These are phyloP conservation scores for Tieghemostelium lacteum DNA, from an alignment of 78 protist genomes.

Conservation along the genomic window DNA sequence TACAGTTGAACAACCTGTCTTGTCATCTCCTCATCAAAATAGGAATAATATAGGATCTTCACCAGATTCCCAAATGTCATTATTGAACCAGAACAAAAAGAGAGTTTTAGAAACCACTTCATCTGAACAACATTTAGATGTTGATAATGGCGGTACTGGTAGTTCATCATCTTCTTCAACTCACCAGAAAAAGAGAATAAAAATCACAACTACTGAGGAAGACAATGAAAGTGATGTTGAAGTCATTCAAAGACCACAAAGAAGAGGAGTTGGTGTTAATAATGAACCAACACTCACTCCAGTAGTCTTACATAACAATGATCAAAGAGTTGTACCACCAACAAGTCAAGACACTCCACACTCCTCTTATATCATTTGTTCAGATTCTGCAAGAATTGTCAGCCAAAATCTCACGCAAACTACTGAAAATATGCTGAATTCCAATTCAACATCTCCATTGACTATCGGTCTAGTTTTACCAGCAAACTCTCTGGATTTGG, in stretches of 20 bases:
- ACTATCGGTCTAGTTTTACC: slow-evolving; percentile 50
- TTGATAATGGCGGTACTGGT: too few species aligned
- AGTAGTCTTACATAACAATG: background rate
- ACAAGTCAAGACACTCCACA: background rate
- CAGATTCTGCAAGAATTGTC: slow-evolving; percentile 61
- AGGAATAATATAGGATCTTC: background rate
- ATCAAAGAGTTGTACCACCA: background rate
- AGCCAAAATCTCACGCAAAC: slow-evolving; percentile 59
- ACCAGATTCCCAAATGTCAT: background rate
- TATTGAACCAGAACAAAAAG: background rate
- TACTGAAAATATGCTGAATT: slow-evolving; percentile 50
- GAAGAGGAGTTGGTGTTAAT: background rate
- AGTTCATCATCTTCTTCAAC: too few species aligned
- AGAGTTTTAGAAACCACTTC: background rate
- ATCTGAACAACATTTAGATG: too few species aligned
- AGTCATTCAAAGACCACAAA: background rate
- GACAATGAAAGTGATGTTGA: background rate
- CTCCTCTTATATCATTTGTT: slow-evolving; percentile 44
- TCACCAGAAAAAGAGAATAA: background rate
- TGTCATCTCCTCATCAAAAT: too few species aligned
- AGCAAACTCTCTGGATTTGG: slow-evolving; percentile 9
- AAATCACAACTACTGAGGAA: background rate
- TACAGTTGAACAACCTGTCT: background rate
- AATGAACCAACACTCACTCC: background rate
- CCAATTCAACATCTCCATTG: slow-evolving; percentile 44